These are phyloP conservation scores for Aspergillus quadrilineatus DNA, from an alignment of 2,329 filamentous ascomycete species.

Conservation along the genomic window DNA sequence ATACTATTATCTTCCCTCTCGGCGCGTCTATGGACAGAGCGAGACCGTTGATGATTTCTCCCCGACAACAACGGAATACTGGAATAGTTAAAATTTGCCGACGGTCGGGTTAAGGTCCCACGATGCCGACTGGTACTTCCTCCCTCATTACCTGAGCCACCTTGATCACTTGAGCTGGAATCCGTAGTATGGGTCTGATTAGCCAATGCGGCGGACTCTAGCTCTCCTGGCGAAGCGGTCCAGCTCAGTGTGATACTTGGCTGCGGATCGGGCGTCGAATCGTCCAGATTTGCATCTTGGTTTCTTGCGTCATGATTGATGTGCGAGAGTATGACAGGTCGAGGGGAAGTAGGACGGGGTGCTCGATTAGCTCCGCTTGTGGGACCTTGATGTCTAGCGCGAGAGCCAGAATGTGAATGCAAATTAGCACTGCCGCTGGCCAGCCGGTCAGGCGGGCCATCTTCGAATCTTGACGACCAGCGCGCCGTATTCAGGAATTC, in stretches of 20 bases:
- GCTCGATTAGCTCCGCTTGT: conserved; percentile 31
- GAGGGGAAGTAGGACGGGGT: conserved; percentile 37
- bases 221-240: conserved; percentile 42
- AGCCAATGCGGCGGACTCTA: conserved; percentile 32
- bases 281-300: conserved; percentile 26
- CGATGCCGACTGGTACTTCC: conserved; percentile 16
- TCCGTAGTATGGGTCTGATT: conserved; percentile 22
- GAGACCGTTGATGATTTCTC: conserved; percentile 31
- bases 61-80: conserved; percentile 23
- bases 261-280: conserved; percentile 29
- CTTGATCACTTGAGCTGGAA: conserved; percentile 23
- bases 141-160: conserved; percentile 25
- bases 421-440: conserved; percentile 25
- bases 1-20: conserved; percentile 28
- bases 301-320: conserved; percentile 23
- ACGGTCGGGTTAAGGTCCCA: conserved; percentile 19
- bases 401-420: conserved; percentile 28
- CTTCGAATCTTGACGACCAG: conserved; percentile 38
- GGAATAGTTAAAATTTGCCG: conserved; percentile 24
- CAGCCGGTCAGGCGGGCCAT: conserved; percentile 30
- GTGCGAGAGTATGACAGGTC: conserved; percentile 43
- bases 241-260: conserved; percentile 39
- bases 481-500: conserved; percentile 45
- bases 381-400: conserved; percentile 29
- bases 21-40: conserved; percentile 35